Base-by-base conservation (phyloP, 2,329 filamentous ascomycete species). In the Helotiales sp. region DNA sequence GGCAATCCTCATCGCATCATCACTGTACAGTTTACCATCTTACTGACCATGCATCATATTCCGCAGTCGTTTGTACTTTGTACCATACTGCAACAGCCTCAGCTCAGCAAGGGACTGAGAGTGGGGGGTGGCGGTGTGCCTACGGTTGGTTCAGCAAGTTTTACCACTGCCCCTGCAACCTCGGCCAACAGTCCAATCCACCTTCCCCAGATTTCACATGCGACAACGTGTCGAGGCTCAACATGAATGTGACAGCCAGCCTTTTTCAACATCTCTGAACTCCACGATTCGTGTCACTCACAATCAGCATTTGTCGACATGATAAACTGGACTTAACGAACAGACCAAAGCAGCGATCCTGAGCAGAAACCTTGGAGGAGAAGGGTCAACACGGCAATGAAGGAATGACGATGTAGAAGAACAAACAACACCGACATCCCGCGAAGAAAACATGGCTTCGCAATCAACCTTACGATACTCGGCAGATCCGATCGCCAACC, bases 381-480 rank as follows among this genome's bases (percentile, higher is more conserved):
- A 54, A 37, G 8, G 24, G 4, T 45, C 34, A 28, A 17, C 34
- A 63, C 32, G 32, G 15, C 37, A n/a, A 40, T 28, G 43, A 60
- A 50, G 50, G 28, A 49, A 68, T 70, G 64, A 70, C 55, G 15
- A 69, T 67, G 68, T 64, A 65, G 62, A 37, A 62, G 50, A 30
- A 24, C 15, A 17, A n/a, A 63, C 26, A n/a, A 24, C 24, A 60
- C 13, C 15, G 57, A 49, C 50, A 63, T 61, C 52, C 61, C 49
- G 58, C 61, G 45, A 61, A 45, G 22, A 24, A 20, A 50, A 17
- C 45, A 97, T 97, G 95, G 92, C 93, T 70, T 91, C 85, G 71
- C 94, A 97, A 82, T 97, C 95, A 64, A 97, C 91, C 5, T 85
- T 97, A 73, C 88, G 89, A 72, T 83, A 84, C 73, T 85, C 87